Conservation (phyloP, 2,329 filamentous ascomycete genomes). For the Mycogone perniciosa region DNA sequence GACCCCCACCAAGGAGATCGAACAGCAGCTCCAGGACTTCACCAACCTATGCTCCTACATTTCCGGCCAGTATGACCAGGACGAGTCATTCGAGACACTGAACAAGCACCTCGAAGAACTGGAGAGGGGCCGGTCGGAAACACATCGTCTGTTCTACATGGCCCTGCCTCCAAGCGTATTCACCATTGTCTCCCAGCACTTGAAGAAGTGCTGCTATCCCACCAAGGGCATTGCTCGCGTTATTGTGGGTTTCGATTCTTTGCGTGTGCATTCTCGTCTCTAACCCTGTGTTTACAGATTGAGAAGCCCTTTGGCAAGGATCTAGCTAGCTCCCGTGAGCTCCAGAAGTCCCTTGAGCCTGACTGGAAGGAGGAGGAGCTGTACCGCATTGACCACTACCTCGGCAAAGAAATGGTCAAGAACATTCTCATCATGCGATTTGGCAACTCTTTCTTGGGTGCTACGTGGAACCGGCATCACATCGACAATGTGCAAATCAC, state of each 20-base stretch:
- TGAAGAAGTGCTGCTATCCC: conserved; percentile 97
- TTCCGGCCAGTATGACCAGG: conserved; percentile 95
- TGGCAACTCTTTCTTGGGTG: conserved; percentile 96
- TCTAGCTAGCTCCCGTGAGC: conserved; percentile 83
- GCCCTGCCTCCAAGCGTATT: conserved; percentile 96
- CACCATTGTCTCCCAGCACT: conserved; percentile 91
- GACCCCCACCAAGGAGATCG: conserved; percentile 93
- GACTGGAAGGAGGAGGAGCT: conserved; percentile 99
- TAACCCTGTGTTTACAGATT: conserved; percentile 50
- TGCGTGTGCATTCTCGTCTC: conserved; percentile 14
- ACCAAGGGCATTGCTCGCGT: conserved; percentile 84
- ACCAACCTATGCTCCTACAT: conserved; percentile 84
- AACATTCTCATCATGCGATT: conserved; percentile 97
- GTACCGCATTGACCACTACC: conserved; percentile 98
- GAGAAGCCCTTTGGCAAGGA: conserved; percentile 99
- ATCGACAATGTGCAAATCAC: conserved; percentile 99
- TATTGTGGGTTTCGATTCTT: conserved; percentile 58
- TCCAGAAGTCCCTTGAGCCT: conserved; percentile 89
- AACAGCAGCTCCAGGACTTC: conserved; percentile 92
- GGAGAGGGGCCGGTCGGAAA: conserved; percentile 75
- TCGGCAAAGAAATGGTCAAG: conserved; percentile 99
- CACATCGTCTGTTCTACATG: conserved; percentile 98
- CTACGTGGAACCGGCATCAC: conserved; percentile 98
- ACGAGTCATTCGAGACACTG: conserved; percentile 84
- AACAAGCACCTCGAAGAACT: conserved; percentile 80